These are phyloP conservation scores for Veloboletus limbatus DNA, from an alignment of 1,284 basidiomycete genomes.

Conservation along the genomic window DNA sequence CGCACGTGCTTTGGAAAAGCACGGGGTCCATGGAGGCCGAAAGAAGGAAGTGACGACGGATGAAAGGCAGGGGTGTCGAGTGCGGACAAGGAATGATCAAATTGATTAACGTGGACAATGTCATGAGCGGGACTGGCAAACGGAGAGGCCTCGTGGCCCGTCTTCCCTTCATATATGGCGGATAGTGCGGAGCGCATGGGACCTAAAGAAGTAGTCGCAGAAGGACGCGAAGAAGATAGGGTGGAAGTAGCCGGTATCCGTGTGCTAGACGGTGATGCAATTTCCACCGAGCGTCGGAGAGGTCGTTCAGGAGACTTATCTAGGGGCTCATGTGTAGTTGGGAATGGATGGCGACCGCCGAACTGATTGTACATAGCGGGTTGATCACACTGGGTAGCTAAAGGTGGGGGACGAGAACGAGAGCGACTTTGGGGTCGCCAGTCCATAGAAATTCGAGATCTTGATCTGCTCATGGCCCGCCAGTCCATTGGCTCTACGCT, in stretches of 20 bases:
- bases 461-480: conserved; percentile 87
- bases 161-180: conserved; percentile 57
- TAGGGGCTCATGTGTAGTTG: conserved; percentile 21
- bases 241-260: conserved; percentile 51
- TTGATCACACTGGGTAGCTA: conserved; percentile 47
- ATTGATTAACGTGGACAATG: conserved; percentile 38
- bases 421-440: conserved; percentile 76
- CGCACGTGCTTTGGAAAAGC: conserved; percentile 80
- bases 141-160: conserved; percentile 32
- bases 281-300: conserved; percentile 23
- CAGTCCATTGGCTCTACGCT: conserved; percentile 84
- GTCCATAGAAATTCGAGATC: conserved; percentile 88
- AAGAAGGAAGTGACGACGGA: conserved; percentile 66
- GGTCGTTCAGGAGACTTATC: conserved; percentile 33
- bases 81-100: conserved; percentile 42
- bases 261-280: conserved; percentile 41
- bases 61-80: conserved; percentile 53
- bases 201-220: conserved; percentile 40
- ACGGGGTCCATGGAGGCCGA: conserved; percentile 58
- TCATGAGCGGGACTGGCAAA: conserved; percentile 37
- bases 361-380: conserved; percentile 36
- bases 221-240: conserved; percentile 48
- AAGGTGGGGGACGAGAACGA: conserved; percentile 62
- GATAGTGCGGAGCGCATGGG: conserved; percentile 41
- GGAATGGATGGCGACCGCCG: conserved; percentile 46